These are phyloP conservation scores for Falciphora oryzae DNA, from an alignment of 2,329 filamentous ascomycete species.

Conservation along the genomic window DNA sequence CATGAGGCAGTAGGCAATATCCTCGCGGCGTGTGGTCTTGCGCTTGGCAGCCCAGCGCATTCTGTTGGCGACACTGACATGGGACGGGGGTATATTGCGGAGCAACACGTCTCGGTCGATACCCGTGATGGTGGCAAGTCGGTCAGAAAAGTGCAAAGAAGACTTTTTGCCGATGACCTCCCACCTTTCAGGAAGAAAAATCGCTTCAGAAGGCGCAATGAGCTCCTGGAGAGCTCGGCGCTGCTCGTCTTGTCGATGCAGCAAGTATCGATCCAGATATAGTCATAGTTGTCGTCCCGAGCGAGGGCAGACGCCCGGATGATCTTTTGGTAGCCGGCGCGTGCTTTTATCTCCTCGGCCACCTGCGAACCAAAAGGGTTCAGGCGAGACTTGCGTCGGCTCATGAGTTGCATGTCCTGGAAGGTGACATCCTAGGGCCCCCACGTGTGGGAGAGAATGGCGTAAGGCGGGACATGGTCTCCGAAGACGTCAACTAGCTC, in stretches of 20 bases:
- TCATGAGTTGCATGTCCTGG: slow-evolving; percentile 13
- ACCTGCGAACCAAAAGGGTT: not conserved
- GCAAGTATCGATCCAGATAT: slow-evolving; percentile 9
- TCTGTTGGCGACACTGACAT: slow-evolving; percentile 14
- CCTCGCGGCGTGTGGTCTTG: slow-evolving; percentile 17
- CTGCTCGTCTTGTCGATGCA: slow-evolving; percentile 11
- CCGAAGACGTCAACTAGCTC: slow-evolving; percentile 10
- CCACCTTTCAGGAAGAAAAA: slow-evolving; percentile 20
- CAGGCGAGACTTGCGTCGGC: too few species aligned
- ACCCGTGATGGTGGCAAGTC: not conserved
- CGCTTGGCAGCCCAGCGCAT: slow-evolving; percentile 21
- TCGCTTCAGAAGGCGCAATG: slow-evolving; percentile 15
- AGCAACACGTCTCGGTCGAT: slow-evolving; percentile 3
- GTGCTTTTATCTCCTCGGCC: not conserved
- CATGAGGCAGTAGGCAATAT: slow-evolving; percentile 21
- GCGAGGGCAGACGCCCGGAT: not conserved
- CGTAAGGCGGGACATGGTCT: slow-evolving; percentile 21
- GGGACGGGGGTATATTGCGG: not conserved
- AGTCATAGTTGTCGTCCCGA: not conserved
- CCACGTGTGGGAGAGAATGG: slow-evolving; percentile 28
- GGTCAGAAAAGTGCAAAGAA: not conserved
- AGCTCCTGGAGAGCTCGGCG: slow-evolving; percentile 14
- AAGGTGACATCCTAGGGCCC: slow-evolving; percentile 21
- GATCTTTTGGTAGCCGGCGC: not conserved
- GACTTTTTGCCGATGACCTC: slow-evolving; percentile 14